A percentile compares a stretch with the other conserved stretches of the same genome.
These are phyloP conservation scores for Triglochin maritima DNA, from an alignment of 106 monocot genomes.

Conservation along the genomic window DNA sequence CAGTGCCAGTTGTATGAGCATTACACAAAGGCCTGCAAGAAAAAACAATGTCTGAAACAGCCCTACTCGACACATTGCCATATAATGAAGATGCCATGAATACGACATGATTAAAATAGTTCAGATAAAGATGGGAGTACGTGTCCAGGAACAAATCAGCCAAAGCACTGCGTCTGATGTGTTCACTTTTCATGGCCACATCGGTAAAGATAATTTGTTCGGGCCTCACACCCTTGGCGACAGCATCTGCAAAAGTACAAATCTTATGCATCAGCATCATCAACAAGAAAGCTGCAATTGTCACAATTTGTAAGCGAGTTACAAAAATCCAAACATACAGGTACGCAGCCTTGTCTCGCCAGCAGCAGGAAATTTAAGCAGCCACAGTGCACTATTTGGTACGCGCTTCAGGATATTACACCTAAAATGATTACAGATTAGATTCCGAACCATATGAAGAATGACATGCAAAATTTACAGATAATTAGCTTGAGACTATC, in stretches of 20 bases:
- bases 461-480: not conserved
- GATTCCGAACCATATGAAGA: not conserved
- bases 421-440: slow-evolving; percentile 28
- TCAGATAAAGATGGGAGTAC: slow-evolving; percentile 14
- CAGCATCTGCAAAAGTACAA: slow-evolving; percentile 52
- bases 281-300: too few relatives aligned
- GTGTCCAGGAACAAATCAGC: slow-evolving; percentile 93
- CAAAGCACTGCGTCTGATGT: slow-evolving; percentile 82
- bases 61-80: too few relatives aligned
- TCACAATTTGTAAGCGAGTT: not conserved
- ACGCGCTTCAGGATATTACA: slow-evolving; percentile 93
- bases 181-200: slow-evolving; percentile 89
- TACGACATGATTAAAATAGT: not conserved
- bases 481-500: not conserved
- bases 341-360: slow-evolving; percentile 80
- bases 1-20: slow-evolving; percentile 94
- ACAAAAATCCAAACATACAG: slow-evolving; percentile 29
- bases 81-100: too few relatives aligned
- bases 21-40: slow-evolving; percentile 73
- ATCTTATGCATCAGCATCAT: not conserved
- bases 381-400: slow-evolving; percentile 89
- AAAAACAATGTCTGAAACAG: not conserved
- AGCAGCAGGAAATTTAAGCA: slow-evolving; percentile 86
- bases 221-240: slow-evolving; percentile 58
- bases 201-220: slow-evolving; percentile 94